Conservation (phyloP, 345 rosid genomes). For the Pugionium cornutum region DNA sequence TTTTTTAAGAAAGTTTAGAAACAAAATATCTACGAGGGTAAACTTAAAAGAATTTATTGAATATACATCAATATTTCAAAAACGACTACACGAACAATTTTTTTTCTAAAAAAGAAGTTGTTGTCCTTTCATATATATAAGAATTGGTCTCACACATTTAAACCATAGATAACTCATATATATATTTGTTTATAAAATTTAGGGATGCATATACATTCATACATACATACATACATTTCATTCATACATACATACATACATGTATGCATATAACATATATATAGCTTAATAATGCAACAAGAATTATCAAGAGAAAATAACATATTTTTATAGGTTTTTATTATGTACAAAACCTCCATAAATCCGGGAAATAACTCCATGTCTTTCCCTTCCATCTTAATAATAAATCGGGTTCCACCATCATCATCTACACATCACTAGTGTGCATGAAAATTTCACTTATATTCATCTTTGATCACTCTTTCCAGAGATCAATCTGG, state of each 20-base stretch:
- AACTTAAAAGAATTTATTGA: neutral
- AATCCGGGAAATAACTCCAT: slow-evolving; percentile 34
- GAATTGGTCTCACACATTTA: slow-evolving; percentile 12
- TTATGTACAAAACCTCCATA: slow-evolving; percentile 60
- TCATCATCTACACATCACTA: slow-evolving; percentile 15
- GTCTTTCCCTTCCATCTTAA: slow-evolving; percentile 30
- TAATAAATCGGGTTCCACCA: slow-evolving; percentile 40
- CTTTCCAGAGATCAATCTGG: slow-evolving; percentile 78
- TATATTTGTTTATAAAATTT: neutral
- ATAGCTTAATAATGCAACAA: slow-evolving; percentile 27
- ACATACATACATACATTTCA: neutral
- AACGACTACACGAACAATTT: neutral
- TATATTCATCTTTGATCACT: slow-evolving; percentile 39
- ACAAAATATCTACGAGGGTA: neutral
- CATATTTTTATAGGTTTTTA: slow-evolving; percentile 44
- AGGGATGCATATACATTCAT: slow-evolving; percentile 1
- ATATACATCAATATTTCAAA: neutral
- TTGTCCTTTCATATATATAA: neutral
- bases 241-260: slow-evolving; percentile 16
- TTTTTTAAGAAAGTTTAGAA: neutral
- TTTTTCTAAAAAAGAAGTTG: neutral
- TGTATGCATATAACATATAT: slow-evolving; percentile 20
- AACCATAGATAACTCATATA: neutral
- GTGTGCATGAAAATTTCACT: slow-evolving; percentile 3
- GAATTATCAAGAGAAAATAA: slow-evolving; percentile 36